phyloP scores from a whole-genome alignment of 345 rosid genomes.

The Euphorbia pulcherrima region DNA sequence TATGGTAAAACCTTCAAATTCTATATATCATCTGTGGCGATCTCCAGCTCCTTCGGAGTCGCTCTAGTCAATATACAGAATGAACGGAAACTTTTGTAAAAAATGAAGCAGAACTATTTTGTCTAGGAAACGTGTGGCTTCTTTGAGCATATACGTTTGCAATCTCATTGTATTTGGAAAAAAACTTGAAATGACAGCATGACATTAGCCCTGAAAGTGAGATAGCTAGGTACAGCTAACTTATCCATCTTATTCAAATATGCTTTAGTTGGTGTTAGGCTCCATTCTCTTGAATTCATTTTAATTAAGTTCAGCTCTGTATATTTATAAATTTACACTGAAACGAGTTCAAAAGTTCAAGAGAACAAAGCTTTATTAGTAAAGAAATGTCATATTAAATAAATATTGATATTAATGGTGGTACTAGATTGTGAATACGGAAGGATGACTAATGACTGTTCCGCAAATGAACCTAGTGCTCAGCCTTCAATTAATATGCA shows the following conservation, averaged over 20 bases:
- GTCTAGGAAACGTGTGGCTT: too few relatives aligned
- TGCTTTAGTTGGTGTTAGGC: not conserved
- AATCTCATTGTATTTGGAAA: not conserved
- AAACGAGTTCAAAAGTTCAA: too few relatives aligned
- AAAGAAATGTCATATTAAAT: not conserved
- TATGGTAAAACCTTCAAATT: too few relatives aligned
- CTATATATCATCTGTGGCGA: too few relatives aligned
- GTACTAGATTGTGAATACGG: not conserved
- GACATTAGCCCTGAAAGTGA: slow-evolving; percentile 6
- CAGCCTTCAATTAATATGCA: not conserved
- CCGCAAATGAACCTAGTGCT: not conserved
- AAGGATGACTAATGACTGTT: not conserved
- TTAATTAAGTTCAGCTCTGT: too few relatives aligned
- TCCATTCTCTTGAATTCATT: too few relatives aligned
- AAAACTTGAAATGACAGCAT: slow-evolving; percentile 4
- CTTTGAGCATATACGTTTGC: not conserved
- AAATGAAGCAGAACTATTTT: too few relatives aligned
- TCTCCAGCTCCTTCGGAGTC: not conserved
- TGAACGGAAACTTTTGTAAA: too few relatives aligned
- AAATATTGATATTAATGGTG: not conserved
- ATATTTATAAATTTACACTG: too few relatives aligned
- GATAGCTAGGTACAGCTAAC: not conserved
- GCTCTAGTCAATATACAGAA: not conserved
- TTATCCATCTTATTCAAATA: not conserved
- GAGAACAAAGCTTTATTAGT: too few relatives aligned